Base-by-base conservation (phyloP, 2,329 filamentous ascomycete genomes). In the Aspergillus udagawae region DNA sequence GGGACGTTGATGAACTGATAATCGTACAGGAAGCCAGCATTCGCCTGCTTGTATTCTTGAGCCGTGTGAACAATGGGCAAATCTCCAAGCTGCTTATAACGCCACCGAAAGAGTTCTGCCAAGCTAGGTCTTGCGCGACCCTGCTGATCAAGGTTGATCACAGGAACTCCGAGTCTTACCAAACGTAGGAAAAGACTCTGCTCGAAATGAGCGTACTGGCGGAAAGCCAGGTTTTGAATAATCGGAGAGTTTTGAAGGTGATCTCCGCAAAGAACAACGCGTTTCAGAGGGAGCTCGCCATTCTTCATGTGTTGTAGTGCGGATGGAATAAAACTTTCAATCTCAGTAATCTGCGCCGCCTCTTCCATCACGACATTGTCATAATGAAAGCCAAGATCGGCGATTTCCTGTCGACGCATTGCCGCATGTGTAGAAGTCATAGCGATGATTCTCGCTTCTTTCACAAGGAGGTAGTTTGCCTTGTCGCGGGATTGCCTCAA, bases 381-480 rank as follows among this genome's bases (percentile, higher is more conserved):
- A 68, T 99, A 99, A 65, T 91, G 91, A 76, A 99, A 99, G 17
- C 92, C 92, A n/a, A 97, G 82, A 17, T 85, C 83, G 0, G 91
- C 89, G 66, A 99, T 97, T 67, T 97, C 93, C 61, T 91, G 86
- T 61, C 93, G 83, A 60, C 92, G 86, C 83, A 99, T 99, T 1
- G 94, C 94, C 4, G 94, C 95, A 73, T 99, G 94, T 0, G 95
- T 99, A 3, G 92, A 95, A 20, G 94, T 99, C 95, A 99, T 99
- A 57, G 94, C 95, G 63, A 99, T 88, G 61, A 99, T 94, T 38
- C 94, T 88, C n/a, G 95, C 95, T 75, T 97, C 93, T 67, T 92
- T 97, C 5, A 92, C 89, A 35, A 99, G 83, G 5, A 99, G 85
- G 69, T 99, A 99, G 73, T 97, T 97, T 52, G 92, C 89, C 77